Evolutionary conservation across 345 rosid species (phyloP).

Genomic region (Rhodamnia argentea): DNA sequence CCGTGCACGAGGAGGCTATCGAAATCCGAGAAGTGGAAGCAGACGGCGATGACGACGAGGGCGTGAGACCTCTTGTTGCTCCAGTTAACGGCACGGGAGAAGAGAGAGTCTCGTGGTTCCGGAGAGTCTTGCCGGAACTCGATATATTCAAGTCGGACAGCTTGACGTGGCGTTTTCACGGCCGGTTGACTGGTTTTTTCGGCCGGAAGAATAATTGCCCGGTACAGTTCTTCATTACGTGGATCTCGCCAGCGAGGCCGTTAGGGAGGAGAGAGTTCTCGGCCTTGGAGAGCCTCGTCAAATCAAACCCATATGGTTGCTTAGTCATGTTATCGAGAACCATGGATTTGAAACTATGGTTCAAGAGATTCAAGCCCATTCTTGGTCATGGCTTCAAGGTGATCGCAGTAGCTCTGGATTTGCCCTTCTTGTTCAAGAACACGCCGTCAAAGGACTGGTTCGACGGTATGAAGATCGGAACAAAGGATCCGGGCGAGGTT

Average conservation of each 20-base stretch:
- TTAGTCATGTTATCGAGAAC: constrained; percentile 54
- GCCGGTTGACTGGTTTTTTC: constrained; percentile 39
- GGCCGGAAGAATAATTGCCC: constrained; percentile 22
- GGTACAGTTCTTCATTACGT: constrained; percentile 62
- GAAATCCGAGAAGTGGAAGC: neutral
- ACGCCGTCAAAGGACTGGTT: constrained; percentile 66
- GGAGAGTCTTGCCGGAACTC: constrained; percentile 17
- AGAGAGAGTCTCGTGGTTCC: constrained; percentile 39
- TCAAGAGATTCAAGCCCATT: constrained; percentile 35
- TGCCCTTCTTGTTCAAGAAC: constrained; percentile 32
- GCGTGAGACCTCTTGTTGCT: constrained; percentile 23
- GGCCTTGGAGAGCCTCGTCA: constrained; percentile 57
- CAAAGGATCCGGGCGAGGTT: constrained; percentile 62
- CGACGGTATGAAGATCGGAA: constrained; percentile 38
- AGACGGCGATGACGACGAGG: neutral
- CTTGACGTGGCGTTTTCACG: constrained; percentile 31
- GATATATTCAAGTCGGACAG: constrained; percentile 42
- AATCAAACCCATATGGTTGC: constrained; percentile 54
- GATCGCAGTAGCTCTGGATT: constrained; percentile 46
- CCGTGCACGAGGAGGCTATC: constrained; percentile 11
- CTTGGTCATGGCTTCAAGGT: constrained; percentile 34
- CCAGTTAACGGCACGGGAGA: constrained; percentile 2
- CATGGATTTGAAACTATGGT: constrained; percentile 45
- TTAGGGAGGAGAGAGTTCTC: constrained; percentile 48
- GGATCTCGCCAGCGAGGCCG: constrained; percentile 46